Evolutionary conservation across 192 early-diverging fungal species (phyloP).

Genomic region (Backusella australiensis): DNA sequence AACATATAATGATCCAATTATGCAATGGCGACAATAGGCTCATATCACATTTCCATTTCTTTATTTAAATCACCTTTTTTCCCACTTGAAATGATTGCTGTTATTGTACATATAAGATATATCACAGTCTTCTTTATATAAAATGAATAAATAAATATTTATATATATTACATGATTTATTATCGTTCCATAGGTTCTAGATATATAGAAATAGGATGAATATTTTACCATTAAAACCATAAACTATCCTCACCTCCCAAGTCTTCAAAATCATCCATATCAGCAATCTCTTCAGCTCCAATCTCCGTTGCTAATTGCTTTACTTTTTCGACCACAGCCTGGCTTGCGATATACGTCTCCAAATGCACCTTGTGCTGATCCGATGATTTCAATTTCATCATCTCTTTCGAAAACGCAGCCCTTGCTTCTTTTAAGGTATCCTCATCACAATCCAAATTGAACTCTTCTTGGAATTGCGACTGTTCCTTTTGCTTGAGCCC

Average conservation of each 20-base stretch:
- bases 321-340: background rate
- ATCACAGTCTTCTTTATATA: background rate
- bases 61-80: background rate
- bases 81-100: background rate
- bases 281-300: background rate
- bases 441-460: background rate
- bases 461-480: background rate
- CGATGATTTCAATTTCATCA: background rate
- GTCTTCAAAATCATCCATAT: slow-evolving; percentile 15
- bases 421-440: slow-evolving; percentile 7
- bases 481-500: slow-evolving; percentile 14
- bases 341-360: slow-evolving; percentile 8
- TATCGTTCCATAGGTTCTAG: background rate
- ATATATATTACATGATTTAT: background rate
- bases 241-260: slow-evolving; percentile 11
- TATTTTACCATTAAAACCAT: background rate
- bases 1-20: background rate
- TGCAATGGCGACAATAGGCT: background rate
- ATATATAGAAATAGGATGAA: background rate
- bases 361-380: slow-evolving; percentile 21
- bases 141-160: too few species aligned
- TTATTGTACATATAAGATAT: background rate
- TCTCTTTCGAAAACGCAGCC: background rate
- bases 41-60: background rate
- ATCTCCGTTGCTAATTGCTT: background rate